Evolutionary conservation across 2,329 filamentous ascomycete genomes (phyloP).

Genomic region (Scedosporium dehoogii): DNA sequence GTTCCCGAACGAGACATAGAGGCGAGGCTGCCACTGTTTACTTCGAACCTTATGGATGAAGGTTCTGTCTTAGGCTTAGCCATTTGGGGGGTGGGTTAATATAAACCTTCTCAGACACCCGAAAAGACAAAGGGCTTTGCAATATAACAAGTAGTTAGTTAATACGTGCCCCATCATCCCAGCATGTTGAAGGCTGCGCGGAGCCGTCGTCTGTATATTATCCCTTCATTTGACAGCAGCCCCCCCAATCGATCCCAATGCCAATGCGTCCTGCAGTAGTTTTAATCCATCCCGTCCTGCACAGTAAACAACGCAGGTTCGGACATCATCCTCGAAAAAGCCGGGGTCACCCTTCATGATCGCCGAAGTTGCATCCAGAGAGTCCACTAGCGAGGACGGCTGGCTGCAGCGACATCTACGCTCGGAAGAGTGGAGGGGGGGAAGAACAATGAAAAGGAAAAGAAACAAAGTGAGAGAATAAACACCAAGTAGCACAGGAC

Average conservation of each 20-base stretch:
- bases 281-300: not conserved
- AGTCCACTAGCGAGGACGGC: too few species aligned
- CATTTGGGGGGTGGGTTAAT: too few species aligned
- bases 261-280: not conserved
- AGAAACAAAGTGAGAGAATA: too few species aligned
- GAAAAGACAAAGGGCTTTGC: not conserved
- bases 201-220: not conserved
- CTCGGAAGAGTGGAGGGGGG: too few species aligned
- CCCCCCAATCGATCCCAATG: not conserved
- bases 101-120: not conserved
- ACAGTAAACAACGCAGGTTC: not conserved
- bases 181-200: not conserved
- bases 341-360: not conserved
- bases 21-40: not conserved
- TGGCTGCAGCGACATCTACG: too few species aligned
- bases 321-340: not conserved
- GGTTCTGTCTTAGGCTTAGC: too few species aligned
- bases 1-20: not conserved
- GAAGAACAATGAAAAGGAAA: too few species aligned
- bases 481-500: too few species aligned
- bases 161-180: too few species aligned
- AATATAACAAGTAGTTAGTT: not conserved
- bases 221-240: not conserved
- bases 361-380: not conserved
- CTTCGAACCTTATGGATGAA: not conserved